Evolutionary conservation across 176 grass and related monocot species (phyloP), one percentile per base, ranked within the genome.

Genomic region (Juncus inflexus): DNA sequence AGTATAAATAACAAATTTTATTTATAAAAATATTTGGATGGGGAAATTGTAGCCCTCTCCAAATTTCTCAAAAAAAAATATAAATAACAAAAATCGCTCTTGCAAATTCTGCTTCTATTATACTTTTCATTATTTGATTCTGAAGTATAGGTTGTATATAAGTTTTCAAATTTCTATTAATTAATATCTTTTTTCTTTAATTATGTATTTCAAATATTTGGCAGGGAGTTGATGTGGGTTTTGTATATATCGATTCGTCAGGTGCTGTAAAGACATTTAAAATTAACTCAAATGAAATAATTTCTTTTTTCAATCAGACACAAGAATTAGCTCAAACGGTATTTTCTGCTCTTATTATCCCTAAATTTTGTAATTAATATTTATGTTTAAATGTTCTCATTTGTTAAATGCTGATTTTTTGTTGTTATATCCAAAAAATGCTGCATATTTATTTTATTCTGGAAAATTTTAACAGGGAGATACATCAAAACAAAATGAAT

Each of bases 191-290:
- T 47, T 47, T 47, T 47, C 43, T 6, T 47, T 47, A 47, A 6
- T 47, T 47, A 9, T 47, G 4, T 47, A 5, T 71, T 71, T 71
- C 38, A 58, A 43, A 37, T 58, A 71, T 40, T 42, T 71, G 37
- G 10, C 67, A 71, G 67, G 52, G 38, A 71, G 39, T 55, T 28
- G 85, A 62, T 67, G 83, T 79, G 0, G 38, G 43, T 47, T 47
- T 89, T 5, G 84, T 76, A 0, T 95, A 86, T 73, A 95, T 72
- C 0, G 69, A 80, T 65, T 76, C 75, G 60, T 35, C 81, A 52
- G 85, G 82, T 57, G 64, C 61, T 55, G 79, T 95, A 58, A 81
- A 79, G 75, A 64, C 82, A 38, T 89, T 89, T 56, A 86, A 72
- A 57, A 78, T 86, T 58, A 73, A 80, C 13, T 61, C 79, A 40